These are phyloP conservation scores for Areca catechu DNA, from an alignment of 176 grass and related monocot genomes.

Conservation along the genomic window DNA sequence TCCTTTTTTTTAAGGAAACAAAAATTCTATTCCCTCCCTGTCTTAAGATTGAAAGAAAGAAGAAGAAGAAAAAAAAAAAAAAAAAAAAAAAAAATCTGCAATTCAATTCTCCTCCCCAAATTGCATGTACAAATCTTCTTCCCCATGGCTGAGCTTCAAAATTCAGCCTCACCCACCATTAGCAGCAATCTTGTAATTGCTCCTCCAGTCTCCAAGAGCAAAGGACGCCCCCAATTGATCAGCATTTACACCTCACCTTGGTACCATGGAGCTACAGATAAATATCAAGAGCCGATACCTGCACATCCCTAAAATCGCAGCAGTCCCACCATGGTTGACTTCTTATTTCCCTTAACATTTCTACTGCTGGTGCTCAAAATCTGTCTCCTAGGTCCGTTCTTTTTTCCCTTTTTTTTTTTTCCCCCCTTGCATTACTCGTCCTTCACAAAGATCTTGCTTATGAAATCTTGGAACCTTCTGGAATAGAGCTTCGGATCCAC, in stretches of 20 bases:
- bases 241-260: background rate
- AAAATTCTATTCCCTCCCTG: slow-evolving; percentile 27
- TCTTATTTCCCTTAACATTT: too few species aligned
- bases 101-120: slow-evolving; percentile 25
- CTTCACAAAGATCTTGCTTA: slow-evolving; percentile 76
- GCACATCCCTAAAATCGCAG: too few species aligned
- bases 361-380: too few species aligned
- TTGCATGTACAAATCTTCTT: slow-evolving; percentile 37
- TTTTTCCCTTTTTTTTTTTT: too few species aligned
- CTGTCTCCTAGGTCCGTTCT: too few species aligned
- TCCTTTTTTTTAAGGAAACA: slow-evolving; percentile 51
- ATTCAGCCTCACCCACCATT: slow-evolving; percentile 30
- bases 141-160: slow-evolving; percentile 40
- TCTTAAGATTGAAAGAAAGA: slow-evolving; percentile 25
- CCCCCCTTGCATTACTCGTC: slow-evolving; percentile 13
- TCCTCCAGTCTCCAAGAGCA: too few species aligned
- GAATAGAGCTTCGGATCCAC: slow-evolving; percentile 92
- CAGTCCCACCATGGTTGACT: too few species aligned
- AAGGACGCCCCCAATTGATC: background rate
- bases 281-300: too few species aligned
- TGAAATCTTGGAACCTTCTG: slow-evolving; percentile 92
- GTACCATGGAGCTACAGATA: too few species aligned
- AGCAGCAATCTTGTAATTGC: background rate
- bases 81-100: slow-evolving; percentile 35
- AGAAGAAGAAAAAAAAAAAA: slow-evolving; percentile 2